A percentile compares a stretch with the other conserved stretches of the same genome.
Evolutionary conservation across 805 yeast genomes (phyloP).

Genomic region (Starmerella davenportii): DNA sequence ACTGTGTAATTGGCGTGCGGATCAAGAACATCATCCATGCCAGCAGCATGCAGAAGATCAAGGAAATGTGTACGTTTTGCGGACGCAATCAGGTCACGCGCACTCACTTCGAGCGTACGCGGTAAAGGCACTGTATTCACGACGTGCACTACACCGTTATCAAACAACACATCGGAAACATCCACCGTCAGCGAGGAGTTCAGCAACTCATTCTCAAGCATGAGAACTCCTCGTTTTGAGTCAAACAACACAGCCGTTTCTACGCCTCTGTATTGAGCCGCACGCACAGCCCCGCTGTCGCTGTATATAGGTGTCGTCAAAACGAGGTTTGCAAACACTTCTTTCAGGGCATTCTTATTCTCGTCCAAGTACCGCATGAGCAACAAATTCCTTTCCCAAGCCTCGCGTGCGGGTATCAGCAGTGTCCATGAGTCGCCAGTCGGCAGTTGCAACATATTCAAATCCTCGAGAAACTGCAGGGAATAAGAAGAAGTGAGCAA

Average conservation of each 20-base stretch:
- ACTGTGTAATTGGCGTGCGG: conserved; percentile 34
- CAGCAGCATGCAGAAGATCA: conserved; percentile 26
- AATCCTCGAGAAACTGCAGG: conserved; percentile 35
- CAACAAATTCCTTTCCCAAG: conserved; percentile 52
- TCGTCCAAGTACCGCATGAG: conserved; percentile 38
- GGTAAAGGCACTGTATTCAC: conserved; percentile 43
- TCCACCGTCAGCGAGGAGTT: conserved; percentile 6
- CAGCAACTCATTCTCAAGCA: conserved; percentile 1
- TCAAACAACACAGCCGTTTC: conserved; percentile 8
- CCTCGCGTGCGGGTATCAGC: conserved; percentile 56
- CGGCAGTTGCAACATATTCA: conserved; percentile 35
- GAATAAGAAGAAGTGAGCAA: conserved; percentile 48
- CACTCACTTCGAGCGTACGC: conserved; percentile 31
- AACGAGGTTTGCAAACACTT: conserved; percentile 39
- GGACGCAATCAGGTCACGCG: conserved; percentile 38
- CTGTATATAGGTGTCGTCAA: conserved; percentile 50
- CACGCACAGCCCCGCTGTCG: conserved; percentile 27
- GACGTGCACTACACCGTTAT: conserved; percentile 73
- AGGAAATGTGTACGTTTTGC: conserved; percentile 33
- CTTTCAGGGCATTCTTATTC: conserved; percentile 34
- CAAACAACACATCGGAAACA: conserved; percentile 49
- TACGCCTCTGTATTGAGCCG: conserved; percentile 17
- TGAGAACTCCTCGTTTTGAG: neutral
- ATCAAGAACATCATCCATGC: conserved; percentile 24
- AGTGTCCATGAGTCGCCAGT: conserved; percentile 51